Conservation (phyloP, 306 rosid genomes). For the Begonia loranthoides region DNA sequence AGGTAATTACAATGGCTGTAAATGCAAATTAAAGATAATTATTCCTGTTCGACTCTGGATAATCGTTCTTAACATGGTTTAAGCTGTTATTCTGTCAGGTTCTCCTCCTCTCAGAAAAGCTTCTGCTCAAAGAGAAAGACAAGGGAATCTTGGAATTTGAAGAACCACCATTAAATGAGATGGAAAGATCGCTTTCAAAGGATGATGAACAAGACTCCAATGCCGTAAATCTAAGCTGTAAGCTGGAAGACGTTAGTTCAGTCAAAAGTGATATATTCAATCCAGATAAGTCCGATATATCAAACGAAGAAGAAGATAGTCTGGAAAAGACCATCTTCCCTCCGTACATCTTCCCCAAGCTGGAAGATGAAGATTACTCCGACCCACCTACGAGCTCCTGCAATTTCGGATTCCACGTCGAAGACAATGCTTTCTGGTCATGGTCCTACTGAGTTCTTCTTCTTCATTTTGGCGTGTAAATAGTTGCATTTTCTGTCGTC, state of each 20-base stretch:
- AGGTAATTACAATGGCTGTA: slow-evolving; percentile 58
- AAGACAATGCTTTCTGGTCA: slow-evolving; percentile 62
- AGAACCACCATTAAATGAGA: slow-evolving; percentile 15
- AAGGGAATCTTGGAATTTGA: slow-evolving; percentile 11
- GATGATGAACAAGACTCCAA: slow-evolving; percentile 49
- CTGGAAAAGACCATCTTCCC: slow-evolving; percentile 31
- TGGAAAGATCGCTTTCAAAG: slow-evolving; percentile 13
- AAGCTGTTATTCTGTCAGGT: slow-evolving; percentile 22
- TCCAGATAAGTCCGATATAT: slow-evolving; percentile 55
- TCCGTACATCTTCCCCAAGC: slow-evolving; percentile 45
- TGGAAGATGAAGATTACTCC: slow-evolving; percentile 50
- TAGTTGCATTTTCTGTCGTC: too few species aligned
- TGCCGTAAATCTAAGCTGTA: slow-evolving; percentile 24
- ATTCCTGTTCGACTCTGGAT: too few species aligned
- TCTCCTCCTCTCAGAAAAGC: slow-evolving; percentile 30
- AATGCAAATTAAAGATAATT: too few species aligned
- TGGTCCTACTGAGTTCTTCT: slow-evolving; percentile 37
- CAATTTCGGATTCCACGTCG: slow-evolving; percentile 51
- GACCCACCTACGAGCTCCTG: slow-evolving; percentile 38
- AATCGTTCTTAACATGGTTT: too few species aligned
- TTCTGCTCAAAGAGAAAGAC: slow-evolving; percentile 26
- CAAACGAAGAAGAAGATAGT: slow-evolving; percentile 76
- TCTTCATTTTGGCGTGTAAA: neutral
- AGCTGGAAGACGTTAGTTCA: slow-evolving; percentile 52
- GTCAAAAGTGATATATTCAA: slow-evolving; percentile 57